phyloP scores from a whole-genome alignment of 257 asterid species.

The Solanum gracilifrons region DNA sequence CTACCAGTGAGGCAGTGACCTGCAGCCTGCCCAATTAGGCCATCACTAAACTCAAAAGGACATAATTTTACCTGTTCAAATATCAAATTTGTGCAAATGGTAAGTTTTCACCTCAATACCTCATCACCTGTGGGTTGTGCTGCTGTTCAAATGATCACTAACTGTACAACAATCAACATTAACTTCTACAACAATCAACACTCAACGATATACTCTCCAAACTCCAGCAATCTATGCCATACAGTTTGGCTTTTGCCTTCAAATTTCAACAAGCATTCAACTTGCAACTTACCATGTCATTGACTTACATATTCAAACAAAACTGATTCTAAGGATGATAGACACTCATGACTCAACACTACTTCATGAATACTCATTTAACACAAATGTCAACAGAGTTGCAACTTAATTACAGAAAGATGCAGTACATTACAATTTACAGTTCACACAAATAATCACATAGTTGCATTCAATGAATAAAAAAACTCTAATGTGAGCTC shows the following conservation, averaged over 20 bases:
- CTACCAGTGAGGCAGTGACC: too few species aligned
- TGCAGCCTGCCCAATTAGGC: too few species aligned
- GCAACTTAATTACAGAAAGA: background rate
- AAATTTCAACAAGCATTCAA: background rate
- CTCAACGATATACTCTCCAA: too few species aligned
- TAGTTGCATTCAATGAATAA: background rate
- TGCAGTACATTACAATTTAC: background rate
- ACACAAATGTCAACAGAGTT: background rate
- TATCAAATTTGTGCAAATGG: too few species aligned
- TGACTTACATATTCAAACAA: background rate
- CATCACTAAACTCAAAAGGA: too few species aligned
- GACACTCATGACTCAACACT: background rate
- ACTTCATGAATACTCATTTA: background rate
- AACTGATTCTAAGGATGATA: background rate
- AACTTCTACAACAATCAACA: too few species aligned
- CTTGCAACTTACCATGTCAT: background rate
- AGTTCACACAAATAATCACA: background rate
- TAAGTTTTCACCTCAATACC: too few species aligned
- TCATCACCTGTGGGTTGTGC: too few species aligned
- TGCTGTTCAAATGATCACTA: too few species aligned
- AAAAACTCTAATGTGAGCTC: constrained; percentile 3
- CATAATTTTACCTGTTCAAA: too few species aligned
- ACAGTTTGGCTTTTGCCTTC: background rate
- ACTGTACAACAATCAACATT: too few species aligned
- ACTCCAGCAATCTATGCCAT: too few species aligned